Evolutionary conservation across 2,329 filamentous ascomycete genomes (phyloP).

Genomic region (Endoconidiophora polonica): DNA sequence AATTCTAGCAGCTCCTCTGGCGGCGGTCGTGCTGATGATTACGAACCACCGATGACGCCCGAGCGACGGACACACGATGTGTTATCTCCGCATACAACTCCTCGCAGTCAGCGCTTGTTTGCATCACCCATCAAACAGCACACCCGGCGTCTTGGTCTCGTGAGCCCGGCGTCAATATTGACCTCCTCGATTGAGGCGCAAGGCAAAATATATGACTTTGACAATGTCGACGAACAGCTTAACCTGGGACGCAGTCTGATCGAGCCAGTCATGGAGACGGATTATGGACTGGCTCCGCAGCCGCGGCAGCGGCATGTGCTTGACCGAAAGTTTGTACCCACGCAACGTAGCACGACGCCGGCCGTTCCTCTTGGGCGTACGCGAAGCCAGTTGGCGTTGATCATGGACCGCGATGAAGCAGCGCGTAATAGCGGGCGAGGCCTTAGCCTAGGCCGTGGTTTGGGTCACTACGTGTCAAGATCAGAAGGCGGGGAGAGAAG

Average conservation of each 20-base stretch:
- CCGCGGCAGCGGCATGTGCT: constrained; percentile 18
- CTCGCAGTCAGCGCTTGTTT: constrained; percentile 2
- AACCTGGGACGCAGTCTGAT: constrained; percentile 7
- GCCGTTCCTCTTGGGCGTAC: constrained; percentile 36
- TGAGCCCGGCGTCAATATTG: constrained; percentile 12
- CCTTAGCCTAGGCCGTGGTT: background rate
- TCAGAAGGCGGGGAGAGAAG: background rate
- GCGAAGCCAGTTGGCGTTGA: constrained; percentile 42
- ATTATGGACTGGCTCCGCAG: constrained; percentile 17
- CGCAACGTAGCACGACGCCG: constrained; percentile 29
- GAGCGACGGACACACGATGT: background rate
- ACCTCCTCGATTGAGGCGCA: constrained; percentile 26
- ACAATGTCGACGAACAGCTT: constrained; percentile 17
- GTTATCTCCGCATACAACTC: background rate
- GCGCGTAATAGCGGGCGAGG: background rate
- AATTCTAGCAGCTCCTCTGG: background rate
- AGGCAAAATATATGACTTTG: constrained; percentile 28
- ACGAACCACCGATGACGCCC: background rate
- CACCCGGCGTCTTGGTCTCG: background rate
- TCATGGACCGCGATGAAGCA: constrained; percentile 36
- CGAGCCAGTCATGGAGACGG: constrained; percentile 12
- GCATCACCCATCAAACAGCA: constrained; percentile 6
- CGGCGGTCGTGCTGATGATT: background rate
- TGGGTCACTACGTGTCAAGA: background rate
- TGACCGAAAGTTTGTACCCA: constrained; percentile 30